Base-by-base conservation (phyloP, 169 alveolate genomes). In the Babesia caballi region DNA sequence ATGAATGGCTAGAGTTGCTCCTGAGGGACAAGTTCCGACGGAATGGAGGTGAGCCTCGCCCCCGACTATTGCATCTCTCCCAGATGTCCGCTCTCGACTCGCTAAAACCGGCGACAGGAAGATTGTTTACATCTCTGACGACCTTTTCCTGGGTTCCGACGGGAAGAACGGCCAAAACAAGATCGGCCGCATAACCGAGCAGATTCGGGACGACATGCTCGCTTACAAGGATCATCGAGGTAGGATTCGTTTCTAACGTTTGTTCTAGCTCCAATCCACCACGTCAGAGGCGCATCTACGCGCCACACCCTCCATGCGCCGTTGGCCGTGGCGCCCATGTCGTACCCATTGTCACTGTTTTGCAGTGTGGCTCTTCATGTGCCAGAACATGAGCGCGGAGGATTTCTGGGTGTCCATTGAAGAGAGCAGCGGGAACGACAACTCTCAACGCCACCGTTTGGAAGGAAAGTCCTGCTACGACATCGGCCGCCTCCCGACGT, bases 141-240 rank as follows among this genome's bases (percentile, higher is more conserved):
- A 67, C 35, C 68, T 40, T 6, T 81, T 69, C 51, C 68, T 85
- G 61, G 91, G 91, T 11, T 78, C 63, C 28, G 61, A 17, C 46
- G 84, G 84, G 25, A 81, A 50, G 17, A 82, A 68, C 28, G 91
- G 91, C n/a, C 91, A 81, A 66, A 85, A 85, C 61, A 35, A 53
- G 50, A 52, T 85, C 51, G 91, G 91, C 28, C 42, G 91, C 58
- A 85, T 85, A 17, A 74, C 82, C 49, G 81, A 81, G 81, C 74
- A 54, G 36, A 85, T 85, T 30, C 21, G 91, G 44, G 65, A 63
- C 47, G 91, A 85, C 53, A 40, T 85, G 28, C 9, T 4, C 12
- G 71, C 23, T 8, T 53, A 52, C 72, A 67, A 67, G 30, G 78
- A 67, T 59, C 78, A 67, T 35, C 38, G 36, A 42, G 27, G 73